phyloP scores from a whole-genome alignment of 192 early-diverging fungal genomes.

The Rhizoclosmatium sp. region DNA sequence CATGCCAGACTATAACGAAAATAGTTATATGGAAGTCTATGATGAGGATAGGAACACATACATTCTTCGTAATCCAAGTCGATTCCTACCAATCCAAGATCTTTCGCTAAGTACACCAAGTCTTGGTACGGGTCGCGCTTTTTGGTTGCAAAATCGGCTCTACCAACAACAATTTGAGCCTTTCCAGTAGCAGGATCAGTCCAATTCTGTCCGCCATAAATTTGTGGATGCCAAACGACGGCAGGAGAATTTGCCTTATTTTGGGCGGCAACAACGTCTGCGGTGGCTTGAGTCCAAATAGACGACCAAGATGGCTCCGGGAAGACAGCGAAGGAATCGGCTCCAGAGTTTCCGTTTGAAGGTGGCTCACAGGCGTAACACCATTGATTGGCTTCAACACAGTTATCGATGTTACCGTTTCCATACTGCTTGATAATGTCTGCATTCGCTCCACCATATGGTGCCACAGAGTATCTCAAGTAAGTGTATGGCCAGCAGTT shows the following conservation, averaged over 20 bases:
- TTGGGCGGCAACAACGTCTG: not conserved
- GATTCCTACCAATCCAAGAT: conserved; percentile 13
- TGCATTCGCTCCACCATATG: not conserved
- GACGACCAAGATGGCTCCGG: not conserved
- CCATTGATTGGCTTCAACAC: conserved; percentile 6
- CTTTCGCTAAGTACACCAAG: conserved; percentile 20
- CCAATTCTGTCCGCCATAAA: conserved; percentile 1
- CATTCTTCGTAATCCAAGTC: conserved; percentile 28
- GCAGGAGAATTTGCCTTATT: not conserved
- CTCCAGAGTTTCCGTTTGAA: not conserved
- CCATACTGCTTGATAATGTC: conserved; percentile 18
- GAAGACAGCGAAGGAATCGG: not conserved
- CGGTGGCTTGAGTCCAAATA: not conserved
- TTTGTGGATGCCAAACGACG: conserved; percentile 10
- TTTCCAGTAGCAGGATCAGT: not conserved
- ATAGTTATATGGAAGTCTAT: too few species aligned
- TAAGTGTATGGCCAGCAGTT: conserved; percentile 24
- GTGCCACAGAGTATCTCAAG: conserved; percentile 7
- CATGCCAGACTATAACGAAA: conserved; percentile 9
- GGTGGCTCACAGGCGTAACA: conserved; percentile 22
- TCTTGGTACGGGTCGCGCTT: conserved; percentile 24
- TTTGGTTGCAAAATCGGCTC: not conserved
- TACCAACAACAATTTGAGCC: not conserved
- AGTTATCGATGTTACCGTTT: not conserved
- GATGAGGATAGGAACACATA: too few species aligned